A percentile compares a stretch with the other conserved stretches of the same genome.
phyloP scores from a whole-genome alignment of 176 grass and related monocot species.

The Eleusine indica region DNA sequence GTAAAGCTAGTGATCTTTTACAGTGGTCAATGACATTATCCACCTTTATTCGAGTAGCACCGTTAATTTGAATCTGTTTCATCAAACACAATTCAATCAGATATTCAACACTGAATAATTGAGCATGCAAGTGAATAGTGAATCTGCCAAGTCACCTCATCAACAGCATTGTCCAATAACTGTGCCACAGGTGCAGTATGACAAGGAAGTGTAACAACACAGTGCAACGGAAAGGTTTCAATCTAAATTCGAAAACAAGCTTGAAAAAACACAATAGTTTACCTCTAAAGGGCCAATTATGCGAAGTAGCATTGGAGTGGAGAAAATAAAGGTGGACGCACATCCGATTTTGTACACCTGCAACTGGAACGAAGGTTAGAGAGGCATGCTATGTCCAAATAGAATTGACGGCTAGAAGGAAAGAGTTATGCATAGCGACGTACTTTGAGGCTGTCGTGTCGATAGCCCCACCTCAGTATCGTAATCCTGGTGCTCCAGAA shows the following conservation, averaged over 20 bases:
- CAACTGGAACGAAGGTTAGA: not conserved
- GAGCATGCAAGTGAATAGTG: not conserved
- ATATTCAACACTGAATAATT: not conserved
- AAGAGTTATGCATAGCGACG: not conserved
- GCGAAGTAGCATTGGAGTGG: slow-evolving; percentile 73
- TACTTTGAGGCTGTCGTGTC: slow-evolving; percentile 36
- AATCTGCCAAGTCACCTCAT: slow-evolving; percentile 49
- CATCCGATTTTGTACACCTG: slow-evolving; percentile 58
- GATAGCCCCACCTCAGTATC: slow-evolving; percentile 9
- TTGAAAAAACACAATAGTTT: not conserved
- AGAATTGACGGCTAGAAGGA: not conserved
- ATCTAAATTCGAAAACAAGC: not conserved
- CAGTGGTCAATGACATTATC: slow-evolving; percentile 57
- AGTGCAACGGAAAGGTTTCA: no score
- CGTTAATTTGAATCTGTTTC: slow-evolving; percentile 61
- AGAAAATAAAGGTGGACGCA: slow-evolving; percentile 67
- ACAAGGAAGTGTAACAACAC: not conserved
- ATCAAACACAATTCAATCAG: slow-evolving; percentile 28
- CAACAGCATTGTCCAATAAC: slow-evolving; percentile 63
- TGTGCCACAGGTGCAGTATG: slow-evolving; percentile 56
- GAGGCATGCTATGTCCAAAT: not conserved
- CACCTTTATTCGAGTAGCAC: slow-evolving; percentile 64
- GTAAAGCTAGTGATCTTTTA: slow-evolving; percentile 56
- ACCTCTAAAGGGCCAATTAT: slow-evolving; percentile 78
- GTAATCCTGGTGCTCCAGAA: slow-evolving; percentile 68